Evolutionary conservation across 163 green algal genomes (phyloP), one percentile per base, ranked within the genome.

Genomic region (Scenedesmus sp.): DNA sequence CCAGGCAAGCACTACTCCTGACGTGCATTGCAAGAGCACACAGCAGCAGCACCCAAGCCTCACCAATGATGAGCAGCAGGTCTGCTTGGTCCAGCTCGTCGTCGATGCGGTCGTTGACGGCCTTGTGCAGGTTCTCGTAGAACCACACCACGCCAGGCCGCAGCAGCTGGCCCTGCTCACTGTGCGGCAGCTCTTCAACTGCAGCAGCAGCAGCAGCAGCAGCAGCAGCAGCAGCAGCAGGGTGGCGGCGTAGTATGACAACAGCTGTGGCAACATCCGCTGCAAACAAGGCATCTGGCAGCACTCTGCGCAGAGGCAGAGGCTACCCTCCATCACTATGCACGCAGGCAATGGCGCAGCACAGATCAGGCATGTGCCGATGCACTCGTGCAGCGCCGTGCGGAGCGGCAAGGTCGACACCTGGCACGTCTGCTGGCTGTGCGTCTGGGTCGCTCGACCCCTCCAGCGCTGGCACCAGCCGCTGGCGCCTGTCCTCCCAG

Each of bases 141-240:
- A 94, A 94, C 91, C 91, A 94, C n/a, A 93, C 88, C 30, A 94
- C 91, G 30, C 91, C 91, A 12, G 91, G 91, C 10, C 91, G 91
- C 68, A 94, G 70, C 88, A 94, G 72, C 51, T 43, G 80, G 13
- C 91, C 91, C 76, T 89, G 24, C 2, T 61, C 79, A 70, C 91
- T 84, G 16, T 91, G 91, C 0, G 91, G 91, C 59, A 94, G 81
- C 15, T 88, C 78, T 7, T 93, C 79, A 40, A 87, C 87, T 91
- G 79, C 37, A 46, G 5, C 56, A 80, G 53, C 35, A 76, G 33
- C 49, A 76, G 40, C 37, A 53, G 40, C 76, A 82, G 37, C 22
- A 22, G 51, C 12, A 61, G 12, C 5, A 61, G 20, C 9, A 12
- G 24, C 59, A 35, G 24, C 59, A 72, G 24, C 59, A 72, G 59